A percentile compares a stretch with the other conserved stretches of the same genome.
Evolutionary conservation across 805 yeast genomes (phyloP).

Genomic region (Zygosaccharomyces siamensis): DNA sequence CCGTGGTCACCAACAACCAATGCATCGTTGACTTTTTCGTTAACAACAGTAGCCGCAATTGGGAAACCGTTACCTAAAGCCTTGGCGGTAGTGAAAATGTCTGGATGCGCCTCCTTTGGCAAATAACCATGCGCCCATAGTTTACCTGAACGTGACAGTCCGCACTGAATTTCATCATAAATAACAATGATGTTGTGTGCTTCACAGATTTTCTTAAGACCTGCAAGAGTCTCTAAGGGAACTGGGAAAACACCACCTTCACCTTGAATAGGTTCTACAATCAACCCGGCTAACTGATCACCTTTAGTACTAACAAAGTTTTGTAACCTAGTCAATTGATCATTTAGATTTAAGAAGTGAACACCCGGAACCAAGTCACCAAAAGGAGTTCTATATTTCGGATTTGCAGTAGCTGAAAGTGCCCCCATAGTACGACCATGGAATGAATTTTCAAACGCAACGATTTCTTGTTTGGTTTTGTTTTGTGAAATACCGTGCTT

Average conservation of each 20-base stretch:
- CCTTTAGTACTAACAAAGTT: conserved; percentile 19
- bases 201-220: conserved; percentile 61
- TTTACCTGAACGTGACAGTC: conserved; percentile 86
- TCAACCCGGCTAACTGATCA: conserved; percentile 71
- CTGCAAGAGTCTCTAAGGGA: conserved; percentile 55
- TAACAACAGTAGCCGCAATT: conserved; percentile 86
- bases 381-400: conserved; percentile 89
- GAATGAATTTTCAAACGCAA: conserved; percentile 85
- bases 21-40: conserved; percentile 67
- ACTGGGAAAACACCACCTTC: conserved; percentile 90
- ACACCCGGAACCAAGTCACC: conserved; percentile 91
- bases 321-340: conserved; percentile 29
- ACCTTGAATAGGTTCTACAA: conserved; percentile 96
- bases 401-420: conserved; percentile 84
- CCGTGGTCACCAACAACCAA: conserved; percentile 94
- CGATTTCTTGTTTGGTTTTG: conserved; percentile 62
- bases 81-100: conserved; percentile 89
- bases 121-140: conserved; percentile 86
- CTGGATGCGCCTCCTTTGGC: conserved; percentile 85
- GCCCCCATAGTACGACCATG: conserved; percentile 97
- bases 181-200: conserved; percentile 71
- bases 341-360: conserved; percentile 37
- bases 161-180: conserved; percentile 96
- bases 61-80: conserved; percentile 97
- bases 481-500: conserved; percentile 62